Conservation (phyloP, 2,329 filamentous ascomycete genomes). For the Berkeleyomyces basicola region DNA sequence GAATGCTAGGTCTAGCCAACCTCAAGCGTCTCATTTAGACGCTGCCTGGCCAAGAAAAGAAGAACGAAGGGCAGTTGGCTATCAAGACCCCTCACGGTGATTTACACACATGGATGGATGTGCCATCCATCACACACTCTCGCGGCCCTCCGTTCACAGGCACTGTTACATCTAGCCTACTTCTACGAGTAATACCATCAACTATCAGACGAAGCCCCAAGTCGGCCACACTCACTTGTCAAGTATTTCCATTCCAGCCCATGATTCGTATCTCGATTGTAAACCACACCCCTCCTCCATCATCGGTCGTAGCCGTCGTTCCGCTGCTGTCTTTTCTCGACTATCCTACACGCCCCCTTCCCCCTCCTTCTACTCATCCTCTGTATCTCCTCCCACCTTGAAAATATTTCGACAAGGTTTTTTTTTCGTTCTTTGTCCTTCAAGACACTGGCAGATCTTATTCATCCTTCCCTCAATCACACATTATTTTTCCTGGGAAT, state of each 20-base stretch:
- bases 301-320: background rate
- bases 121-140: too few species aligned
- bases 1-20: too few species aligned
- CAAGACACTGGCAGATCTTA: slow-evolving; percentile 1
- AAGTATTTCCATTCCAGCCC: too few species aligned
- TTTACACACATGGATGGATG: too few species aligned
- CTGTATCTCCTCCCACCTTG: background rate
- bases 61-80: too few species aligned
- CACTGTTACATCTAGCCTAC: too few species aligned
- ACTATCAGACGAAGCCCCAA: background rate
- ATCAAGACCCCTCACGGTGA: too few species aligned
- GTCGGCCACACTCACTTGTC: background rate
- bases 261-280: too few species aligned
- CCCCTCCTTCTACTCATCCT: background rate
- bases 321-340: background rate
- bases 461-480: background rate
- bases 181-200: background rate
- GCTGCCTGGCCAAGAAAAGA: too few species aligned
- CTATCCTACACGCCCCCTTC: background rate
- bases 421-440: background rate
- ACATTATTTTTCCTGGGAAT: background rate
- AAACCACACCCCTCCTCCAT: background rate
- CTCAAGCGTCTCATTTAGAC: too few species aligned
- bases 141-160: too few species aligned
- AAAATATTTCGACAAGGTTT: background rate